Evolutionary conservation across 140 eudicot species (phyloP), one percentile per base, ranked within the genome.

Genomic region (Stevia rebaudiana): DNA sequence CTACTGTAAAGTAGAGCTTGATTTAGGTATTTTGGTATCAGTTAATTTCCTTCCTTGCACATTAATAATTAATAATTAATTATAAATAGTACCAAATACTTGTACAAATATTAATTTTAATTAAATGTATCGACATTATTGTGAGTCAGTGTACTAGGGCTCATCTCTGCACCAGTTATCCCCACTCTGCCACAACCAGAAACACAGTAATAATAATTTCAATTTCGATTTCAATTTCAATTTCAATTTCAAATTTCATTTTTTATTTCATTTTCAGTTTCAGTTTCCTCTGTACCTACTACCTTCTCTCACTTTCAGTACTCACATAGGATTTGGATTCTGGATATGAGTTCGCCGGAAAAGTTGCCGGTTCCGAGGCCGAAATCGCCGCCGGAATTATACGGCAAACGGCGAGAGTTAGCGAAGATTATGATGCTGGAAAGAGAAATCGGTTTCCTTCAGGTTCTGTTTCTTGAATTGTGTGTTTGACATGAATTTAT

Each of bases 371-470:
- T 84, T 5, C 98, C 96, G 4, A 57, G 79, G 48, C 98, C 98
- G 1, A 87, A 82, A 72, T 91, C 98, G 23, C 98, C 98, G 71
- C 97, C 97, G 16, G 74, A 72, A 74, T 83, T 91, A 84, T 91
- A 87, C 72, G 98, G 95, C 24, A 84, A 84, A 72, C 72, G 98
- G 17, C 69, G 95, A 22, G 98, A 87, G 74, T 21, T 84, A 31
- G 95, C 90, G 1, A 87, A 73, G 54, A 82, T 91, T 70, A 89
- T 76, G 68, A 73, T 82, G 80, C 58, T 87, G 46, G 95, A 87
- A 66, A 83, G 98, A 65, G 98, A 91, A 51, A 87, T 80, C 63
- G 78, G 95, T 28, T 82, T 74, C 69, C 92, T 91, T 69, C 74
- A 91, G 95, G 62, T 55, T 13, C 0, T 1, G 2, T 51, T 1